Evolutionary conservation across 2,329 filamentous ascomycete genomes (phyloP), one percentile per base, ranked within the genome.

Genomic region (Aspergillus glaucus): DNA sequence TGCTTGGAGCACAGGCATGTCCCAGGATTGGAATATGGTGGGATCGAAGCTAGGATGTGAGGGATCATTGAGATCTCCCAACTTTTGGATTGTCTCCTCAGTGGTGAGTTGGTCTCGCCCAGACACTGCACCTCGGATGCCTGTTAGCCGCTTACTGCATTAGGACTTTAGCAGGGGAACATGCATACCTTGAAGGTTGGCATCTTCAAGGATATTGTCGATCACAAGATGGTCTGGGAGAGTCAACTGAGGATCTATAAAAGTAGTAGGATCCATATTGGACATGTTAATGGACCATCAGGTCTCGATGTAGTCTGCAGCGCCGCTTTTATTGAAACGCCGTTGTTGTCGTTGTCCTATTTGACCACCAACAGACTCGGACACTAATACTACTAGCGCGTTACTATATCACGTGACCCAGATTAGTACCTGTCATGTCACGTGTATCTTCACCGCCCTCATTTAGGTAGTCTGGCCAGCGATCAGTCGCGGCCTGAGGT

Each of bases 11-110:
- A 75, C 66, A 30, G 71, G 67, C 26, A 72, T 66, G 55, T 82
- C 79, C 68, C 74, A 75, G 17, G 70, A 67, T 40, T 74, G 69
- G 55, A 81, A 79, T 26, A 82, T 69, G 12, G 78, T 80, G n/a
- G 77, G 76, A 51, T 79, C 71, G 56, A 82, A 82, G 14, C 65
- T 58, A n/a, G 67, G 53, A 50, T 70, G 65, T 2, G 65, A 65
- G 9, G 74, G 71, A 55, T 80, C 66, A 57, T 81, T 81, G 43
- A 78, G 61, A 22, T 69, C 68, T 52, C 74, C 67, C 44, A 81
- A 61, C n/a, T 66, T 66, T 14, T 70, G 60, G 45, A 79, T 69
- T 9, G 71, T 67, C 34, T 59, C 50, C 47, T 59, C 42, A 28
- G 44, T 50, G 36, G 49, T 57, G 9, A 55, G 46, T 32, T 49